Base-by-base conservation (phyloP, 306 rosid genomes). In the Cicer chorassanicum region DNA sequence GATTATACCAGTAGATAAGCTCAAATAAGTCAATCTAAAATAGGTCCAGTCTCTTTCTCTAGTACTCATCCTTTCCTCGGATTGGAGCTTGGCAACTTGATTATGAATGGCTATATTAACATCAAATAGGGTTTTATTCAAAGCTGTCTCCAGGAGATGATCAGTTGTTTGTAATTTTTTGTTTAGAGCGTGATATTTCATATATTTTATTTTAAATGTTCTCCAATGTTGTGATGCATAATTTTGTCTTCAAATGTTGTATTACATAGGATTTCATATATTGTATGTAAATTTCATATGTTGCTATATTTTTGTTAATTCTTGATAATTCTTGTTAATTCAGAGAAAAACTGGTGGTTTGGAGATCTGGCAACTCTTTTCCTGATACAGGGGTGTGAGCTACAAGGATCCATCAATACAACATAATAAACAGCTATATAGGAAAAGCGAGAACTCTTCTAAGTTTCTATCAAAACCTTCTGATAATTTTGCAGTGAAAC, bases 291-390 rank as follows among this genome's bases (percentile, higher is more conserved):
- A 24, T 38, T 57, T 24, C 40, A 21, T n/a, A 21, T 14, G 53
- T 68, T 16, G 7, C 50, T 73, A 18, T 57, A 14, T 62, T 77
- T 62, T 65, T 70, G 76, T 64, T 19, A 19, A 19, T 19, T 0
- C 21, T n/a, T n/a, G n/a, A n/a, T 76, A 56, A 67, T 74, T 61
- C 68, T 71, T 82, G 7, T 41, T 64, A 71, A 70, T 81, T 74
- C 90, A 94, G 98, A 90, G 93, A 74, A 94, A 91, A 88, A 94
- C 98, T 43, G 98, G 98, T 73, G 98, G 98, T 94, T 69, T 94
- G 98, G 98, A 87, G 98, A 81, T 94, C 98, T 8, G 98, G 98
- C 72, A 90, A 90, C 70, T 91, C 97, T 19, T 94, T 84, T 91
- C 97, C 65, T 85, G 91, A 34, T 94, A 91, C 84, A 87, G 97